These are phyloP conservation scores for Hygrophorus russula DNA, from an alignment of 768 basidiomycete species.

Conservation along the genomic window DNA sequence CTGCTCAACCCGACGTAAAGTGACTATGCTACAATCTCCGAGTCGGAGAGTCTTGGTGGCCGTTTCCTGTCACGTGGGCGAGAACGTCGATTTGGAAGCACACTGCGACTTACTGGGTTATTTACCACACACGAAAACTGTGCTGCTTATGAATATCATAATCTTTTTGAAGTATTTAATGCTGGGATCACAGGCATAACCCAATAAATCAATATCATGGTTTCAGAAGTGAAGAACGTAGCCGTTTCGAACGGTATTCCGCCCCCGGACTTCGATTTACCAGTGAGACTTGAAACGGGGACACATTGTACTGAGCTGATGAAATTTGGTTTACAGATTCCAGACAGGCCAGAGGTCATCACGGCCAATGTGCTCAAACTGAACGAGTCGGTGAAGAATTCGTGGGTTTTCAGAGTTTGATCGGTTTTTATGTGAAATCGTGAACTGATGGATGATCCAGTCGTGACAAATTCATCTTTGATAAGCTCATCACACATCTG, in stretches of 20 bases:
- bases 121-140: no score
- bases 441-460: not conserved
- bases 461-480: slow-evolving; percentile 27
- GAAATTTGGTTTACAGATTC: not conserved
- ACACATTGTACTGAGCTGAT: no score
- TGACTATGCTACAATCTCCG: no score
- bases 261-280: slow-evolving; percentile 3
- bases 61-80: no score
- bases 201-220: no score
- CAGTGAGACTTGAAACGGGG: not conserved
- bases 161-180: no score
- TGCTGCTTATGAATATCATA: no score
- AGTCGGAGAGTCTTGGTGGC: no score
- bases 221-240: not conserved
- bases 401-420: not conserved
- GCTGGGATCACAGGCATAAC: no score
- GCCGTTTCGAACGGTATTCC: slow-evolving; percentile 5
- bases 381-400: slow-evolving; percentile 1
- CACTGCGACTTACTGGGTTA: no score
- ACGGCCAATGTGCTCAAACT: slow-evolving; percentile 7
- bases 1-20: no score
- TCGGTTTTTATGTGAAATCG: not conserved
- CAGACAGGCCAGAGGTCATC: slow-evolving; percentile 7
- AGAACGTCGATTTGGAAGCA: no score
- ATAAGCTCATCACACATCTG: slow-evolving; percentile 46